phyloP scores from a whole-genome alignment of 2,329 filamentous ascomycete genomes.

The Tolypocladium capitatum region DNA sequence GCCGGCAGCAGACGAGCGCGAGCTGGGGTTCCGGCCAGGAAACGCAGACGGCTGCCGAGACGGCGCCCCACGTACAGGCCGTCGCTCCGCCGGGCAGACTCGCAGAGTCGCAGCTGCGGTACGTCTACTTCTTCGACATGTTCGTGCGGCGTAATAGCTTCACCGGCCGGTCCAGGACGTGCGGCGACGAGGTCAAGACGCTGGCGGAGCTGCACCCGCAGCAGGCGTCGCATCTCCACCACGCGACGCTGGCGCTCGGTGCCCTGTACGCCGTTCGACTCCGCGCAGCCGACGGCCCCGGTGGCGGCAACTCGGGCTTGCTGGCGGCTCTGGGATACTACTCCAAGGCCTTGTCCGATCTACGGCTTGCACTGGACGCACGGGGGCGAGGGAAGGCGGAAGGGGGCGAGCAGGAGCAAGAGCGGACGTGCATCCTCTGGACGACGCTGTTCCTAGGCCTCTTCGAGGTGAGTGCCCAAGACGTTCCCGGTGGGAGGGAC shows the following conservation, averaged over 20 bases:
- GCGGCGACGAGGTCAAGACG: slow-evolving; percentile 10
- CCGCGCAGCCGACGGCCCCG: not conserved
- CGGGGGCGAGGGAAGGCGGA: not conserved
- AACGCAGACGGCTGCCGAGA: not conserved
- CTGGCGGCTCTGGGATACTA: not conserved
- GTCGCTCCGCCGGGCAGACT: not conserved
- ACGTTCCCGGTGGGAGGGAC: too few relatives aligned
- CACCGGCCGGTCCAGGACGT: slow-evolving; percentile 1
- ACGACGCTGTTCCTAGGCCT: slow-evolving; percentile 19
- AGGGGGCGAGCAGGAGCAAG: not conserved
- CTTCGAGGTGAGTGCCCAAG: slow-evolving; percentile 16
- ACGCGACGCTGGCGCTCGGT: not conserved
- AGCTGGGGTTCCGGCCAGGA: not conserved
- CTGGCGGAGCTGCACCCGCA: slow-evolving; percentile 6
- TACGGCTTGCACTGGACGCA: not conserved
- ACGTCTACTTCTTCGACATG: slow-evolving; percentile 16
- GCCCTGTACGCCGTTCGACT: not conserved
- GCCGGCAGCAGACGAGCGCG: slow-evolving; percentile 3
- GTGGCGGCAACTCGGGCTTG: not conserved
- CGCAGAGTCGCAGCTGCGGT: slow-evolving; percentile 7
- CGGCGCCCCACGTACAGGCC: too few relatives aligned
- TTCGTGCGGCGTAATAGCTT: slow-evolving; percentile 17
- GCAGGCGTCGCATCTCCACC: not conserved
- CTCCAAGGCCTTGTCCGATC: not conserved
- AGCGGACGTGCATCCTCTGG: slow-evolving; percentile 13